Percentiles rank a stretch among this genome's conserved stretches.
Conservation (phyloP, 2,329 filamentous ascomycete genomes). For the Hirsutella rhossiliensis region DNA sequence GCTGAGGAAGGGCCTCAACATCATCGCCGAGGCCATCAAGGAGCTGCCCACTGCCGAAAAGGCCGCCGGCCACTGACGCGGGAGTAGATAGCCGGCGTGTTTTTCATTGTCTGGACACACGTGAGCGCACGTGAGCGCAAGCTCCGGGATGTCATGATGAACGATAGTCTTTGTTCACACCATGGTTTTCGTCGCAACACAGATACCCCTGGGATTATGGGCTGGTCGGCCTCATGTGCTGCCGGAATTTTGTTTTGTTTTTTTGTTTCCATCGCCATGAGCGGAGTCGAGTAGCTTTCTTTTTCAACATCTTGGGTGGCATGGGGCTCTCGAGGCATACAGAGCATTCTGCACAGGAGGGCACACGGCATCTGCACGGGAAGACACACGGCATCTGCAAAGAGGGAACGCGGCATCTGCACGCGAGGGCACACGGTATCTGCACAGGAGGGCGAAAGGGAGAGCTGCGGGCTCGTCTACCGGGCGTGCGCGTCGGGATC, state of each 20-base stretch:
- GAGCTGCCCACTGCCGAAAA: conserved; percentile 58
- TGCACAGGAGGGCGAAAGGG: no score
- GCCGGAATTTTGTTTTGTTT: background rate
- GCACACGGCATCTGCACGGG: background rate
- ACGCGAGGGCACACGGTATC: background rate
- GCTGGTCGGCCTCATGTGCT: conserved; percentile 4
- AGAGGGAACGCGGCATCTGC: background rate
- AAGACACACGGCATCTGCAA: no score
- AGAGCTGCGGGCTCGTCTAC: no score
- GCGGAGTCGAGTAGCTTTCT: background rate
- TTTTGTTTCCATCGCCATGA: background rate
- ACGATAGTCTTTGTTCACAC: background rate
- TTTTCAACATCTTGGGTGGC: background rate
- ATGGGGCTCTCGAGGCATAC: background rate
- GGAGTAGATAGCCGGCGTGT: background rate
- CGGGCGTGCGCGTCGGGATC: no score
- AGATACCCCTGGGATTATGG: conserved; percentile 5
- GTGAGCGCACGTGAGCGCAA: conserved; percentile 9
- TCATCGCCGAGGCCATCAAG: conserved; percentile 69
- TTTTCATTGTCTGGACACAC: background rate
- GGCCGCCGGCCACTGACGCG: conserved; percentile 22
- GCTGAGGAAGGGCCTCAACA: conserved; percentile 62
- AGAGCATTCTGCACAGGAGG: background rate
- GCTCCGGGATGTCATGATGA: conserved; percentile 9
- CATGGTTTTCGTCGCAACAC: conserved; percentile 3